Base-by-base conservation (phyloP, 306 rosid species). In the Quercus aquifolioides region DNA sequence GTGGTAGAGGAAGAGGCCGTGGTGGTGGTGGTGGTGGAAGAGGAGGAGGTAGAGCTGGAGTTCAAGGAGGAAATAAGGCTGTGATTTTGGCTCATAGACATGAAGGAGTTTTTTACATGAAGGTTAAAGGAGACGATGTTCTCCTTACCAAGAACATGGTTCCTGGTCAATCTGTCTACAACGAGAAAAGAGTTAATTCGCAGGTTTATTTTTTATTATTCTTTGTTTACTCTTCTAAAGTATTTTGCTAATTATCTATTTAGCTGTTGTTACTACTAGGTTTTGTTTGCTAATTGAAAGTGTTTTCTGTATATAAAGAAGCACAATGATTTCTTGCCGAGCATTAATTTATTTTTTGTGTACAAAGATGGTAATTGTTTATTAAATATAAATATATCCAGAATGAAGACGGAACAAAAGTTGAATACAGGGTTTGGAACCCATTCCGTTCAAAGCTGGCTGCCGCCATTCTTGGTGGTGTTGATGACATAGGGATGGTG, bases 381-480 rank as follows among this genome's bases (percentile, higher is more conserved):
- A 1, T 31, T 5, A 0, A 2, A 38, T 3, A 23, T 31, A 0
- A 5, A 8, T 35, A 2, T 46, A 8, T 72, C 25, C 96, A 1
- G 91, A 93, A 71, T 85, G 46, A 38, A 38, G 46, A 38, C 7
- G 46, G 46, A 38, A 38, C 46, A 7, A 38, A 38, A 38, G 46
- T 76, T 21, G 98, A 95, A 81, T 95, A 95, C 60, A 82, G 98
- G 65, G 78, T 93, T 69, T 95, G 99, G 98, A 95, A 95, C 55
- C 98, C 99, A 33, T 95, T 95, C 72, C 89, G 99, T 6, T 95
- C 99, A 1, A 95, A 95, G 94, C 79, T 95, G 81, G 92, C 95
- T 8, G 93, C 99, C 1, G 97, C 98, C 5, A 89, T 93, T 75
- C 97, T 95, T 57, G 96, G 98, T 73, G 99, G 98, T 4, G 96